Evolutionary conservation across 2,329 filamentous ascomycete species (phyloP).

Genomic region (Emergomyces orientalis): DNA sequence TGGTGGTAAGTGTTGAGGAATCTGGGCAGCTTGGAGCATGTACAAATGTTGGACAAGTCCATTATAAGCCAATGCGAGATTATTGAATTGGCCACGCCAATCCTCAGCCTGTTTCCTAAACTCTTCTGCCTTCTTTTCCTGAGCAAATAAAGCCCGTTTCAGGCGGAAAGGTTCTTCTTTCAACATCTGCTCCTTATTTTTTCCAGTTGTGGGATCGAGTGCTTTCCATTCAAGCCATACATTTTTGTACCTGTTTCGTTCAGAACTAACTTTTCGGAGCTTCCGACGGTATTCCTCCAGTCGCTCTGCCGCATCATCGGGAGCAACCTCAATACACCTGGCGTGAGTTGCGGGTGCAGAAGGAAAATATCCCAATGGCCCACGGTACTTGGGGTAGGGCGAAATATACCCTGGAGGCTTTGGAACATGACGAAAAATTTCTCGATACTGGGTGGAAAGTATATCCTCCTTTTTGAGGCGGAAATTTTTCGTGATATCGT

Average conservation of each 20-base stretch:
- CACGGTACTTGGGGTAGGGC: slow-evolving; percentile 24
- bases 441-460: slow-evolving; percentile 18
- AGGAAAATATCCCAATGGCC: slow-evolving; percentile 23
- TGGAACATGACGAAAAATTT: slow-evolving; percentile 18
- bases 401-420: slow-evolving; percentile 22
- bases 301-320: slow-evolving; percentile 19
- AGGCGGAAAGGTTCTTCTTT: slow-evolving; percentile 14
- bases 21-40: neutral
- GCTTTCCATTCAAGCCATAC: slow-evolving; percentile 19
- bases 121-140: slow-evolving; percentile 19
- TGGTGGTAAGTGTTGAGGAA: neutral
- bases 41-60: neutral
- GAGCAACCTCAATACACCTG: slow-evolving; percentile 21
- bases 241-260: slow-evolving; percentile 25
- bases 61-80: slow-evolving; percentile 21
- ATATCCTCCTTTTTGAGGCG: slow-evolving; percentile 19
- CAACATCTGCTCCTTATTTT: slow-evolving; percentile 17
- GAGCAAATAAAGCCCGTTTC: slow-evolving; percentile 20
- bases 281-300: slow-evolving; percentile 19
- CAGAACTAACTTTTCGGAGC: slow-evolving; percentile 20
- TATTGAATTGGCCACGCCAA: slow-evolving; percentile 19
- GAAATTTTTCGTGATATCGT: slow-evolving; percentile 17
- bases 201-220: slow-evolving; percentile 24
- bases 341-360: slow-evolving; percentile 25
- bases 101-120: slow-evolving; percentile 22